Percentiles rank a stretch among this genome's conserved stretches.
phyloP scores from a whole-genome alignment of 2,329 filamentous ascomycete genomes.

The Coleophoma crateriformis region DNA sequence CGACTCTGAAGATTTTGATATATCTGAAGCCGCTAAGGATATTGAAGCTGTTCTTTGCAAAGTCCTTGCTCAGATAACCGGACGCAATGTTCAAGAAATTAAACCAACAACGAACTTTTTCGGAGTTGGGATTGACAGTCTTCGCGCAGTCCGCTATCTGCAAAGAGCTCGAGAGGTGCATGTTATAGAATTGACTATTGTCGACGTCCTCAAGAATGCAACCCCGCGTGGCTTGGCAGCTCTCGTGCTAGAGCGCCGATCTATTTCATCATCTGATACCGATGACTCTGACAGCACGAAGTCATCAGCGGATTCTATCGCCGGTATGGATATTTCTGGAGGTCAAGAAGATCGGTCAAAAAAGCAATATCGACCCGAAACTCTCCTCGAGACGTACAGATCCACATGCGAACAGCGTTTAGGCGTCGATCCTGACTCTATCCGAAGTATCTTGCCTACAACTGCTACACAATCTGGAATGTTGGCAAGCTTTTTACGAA shows the following conservation, averaged over 20 bases:
- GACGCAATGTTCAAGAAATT: neutral
- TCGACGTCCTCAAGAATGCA: neutral
- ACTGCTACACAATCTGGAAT: neutral
- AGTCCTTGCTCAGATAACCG: neutral
- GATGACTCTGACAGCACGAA: neutral
- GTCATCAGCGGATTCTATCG: neutral
- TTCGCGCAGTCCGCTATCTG: constrained; percentile 1
- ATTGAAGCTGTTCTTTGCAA: neutral
- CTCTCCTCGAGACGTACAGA: neutral
- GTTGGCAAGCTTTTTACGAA: neutral
- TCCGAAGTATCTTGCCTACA: neutral
- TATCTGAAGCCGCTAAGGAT: neutral
- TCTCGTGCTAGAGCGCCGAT: neutral
- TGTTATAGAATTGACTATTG: neutral
- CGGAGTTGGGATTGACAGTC: constrained; percentile 2
- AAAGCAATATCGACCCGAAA: neutral
- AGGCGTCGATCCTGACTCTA: neutral
- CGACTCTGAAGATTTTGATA: constrained; percentile 1
- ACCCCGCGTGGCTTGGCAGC: neutral
- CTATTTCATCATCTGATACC: neutral
- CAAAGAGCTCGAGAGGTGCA: neutral
- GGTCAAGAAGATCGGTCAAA: neutral
- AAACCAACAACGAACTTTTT: constrained; percentile 1
- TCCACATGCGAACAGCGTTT: neutral
- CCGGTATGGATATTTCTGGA: no score